These are phyloP conservation scores for Dactylellina drechsleri DNA, from an alignment of 2,329 filamentous ascomycete genomes.

Conservation along the genomic window DNA sequence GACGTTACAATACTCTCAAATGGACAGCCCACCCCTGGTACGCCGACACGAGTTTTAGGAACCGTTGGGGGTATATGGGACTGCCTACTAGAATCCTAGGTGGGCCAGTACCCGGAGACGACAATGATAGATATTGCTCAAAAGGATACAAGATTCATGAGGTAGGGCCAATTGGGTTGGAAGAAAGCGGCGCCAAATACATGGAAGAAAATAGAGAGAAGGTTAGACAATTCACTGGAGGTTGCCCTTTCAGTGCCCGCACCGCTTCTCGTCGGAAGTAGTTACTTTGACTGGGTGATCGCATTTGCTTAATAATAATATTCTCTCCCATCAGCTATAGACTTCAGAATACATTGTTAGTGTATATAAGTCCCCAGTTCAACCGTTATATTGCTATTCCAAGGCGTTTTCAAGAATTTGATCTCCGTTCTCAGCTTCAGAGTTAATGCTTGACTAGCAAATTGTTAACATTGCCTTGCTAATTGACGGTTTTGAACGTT, in stretches of 20 bases:
- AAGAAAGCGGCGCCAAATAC: constrained; percentile 6
- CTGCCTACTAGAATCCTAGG: constrained; percentile 65
- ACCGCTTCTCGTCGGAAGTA: too few species aligned
- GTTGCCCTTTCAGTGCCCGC: constrained; percentile 5
- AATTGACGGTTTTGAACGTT: too few species aligned
- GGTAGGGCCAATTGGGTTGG: constrained; percentile 55
- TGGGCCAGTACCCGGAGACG: constrained; percentile 65
- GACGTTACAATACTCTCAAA: constrained; percentile 65
- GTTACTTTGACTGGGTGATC: too few species aligned
- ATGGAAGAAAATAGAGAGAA: constrained; percentile 15
- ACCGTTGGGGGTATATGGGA: constrained; percentile 70
- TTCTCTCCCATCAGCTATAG: too few species aligned
- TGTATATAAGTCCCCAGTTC: too few species aligned
- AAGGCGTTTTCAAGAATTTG: too few species aligned
- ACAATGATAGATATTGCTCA: constrained; percentile 64
- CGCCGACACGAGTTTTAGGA: constrained; percentile 69
- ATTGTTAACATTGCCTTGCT: too few species aligned
- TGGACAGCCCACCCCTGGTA: constrained; percentile 75
- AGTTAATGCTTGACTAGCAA: too few species aligned
- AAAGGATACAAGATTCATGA: constrained; percentile 64
- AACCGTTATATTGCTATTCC: too few species aligned
- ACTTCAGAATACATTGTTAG: too few species aligned
- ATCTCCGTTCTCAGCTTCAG: too few species aligned
- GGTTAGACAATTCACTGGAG: neutral
- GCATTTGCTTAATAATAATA: too few species aligned